These are phyloP conservation scores for Macrolepiota dolichaula DNA, from an alignment of 768 basidiomycete species.

Conservation along the genomic window DNA sequence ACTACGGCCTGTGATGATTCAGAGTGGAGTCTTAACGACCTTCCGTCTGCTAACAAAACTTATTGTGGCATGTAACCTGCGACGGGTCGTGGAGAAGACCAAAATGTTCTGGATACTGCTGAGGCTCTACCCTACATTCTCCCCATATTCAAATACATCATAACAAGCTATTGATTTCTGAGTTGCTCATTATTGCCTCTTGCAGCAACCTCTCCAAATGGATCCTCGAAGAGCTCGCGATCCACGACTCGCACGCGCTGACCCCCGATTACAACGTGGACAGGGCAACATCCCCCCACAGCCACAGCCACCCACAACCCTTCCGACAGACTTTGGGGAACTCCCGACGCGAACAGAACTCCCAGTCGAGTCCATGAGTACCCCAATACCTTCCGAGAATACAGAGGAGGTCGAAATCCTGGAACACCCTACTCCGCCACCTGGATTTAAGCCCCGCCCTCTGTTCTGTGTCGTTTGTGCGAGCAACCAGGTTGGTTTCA, in stretches of 20 bases:
- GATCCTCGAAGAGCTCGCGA: slow-evolving; percentile 81
- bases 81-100: slow-evolving; percentile 75
- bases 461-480: slow-evolving; percentile 98
- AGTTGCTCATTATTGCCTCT: slow-evolving; percentile 7
- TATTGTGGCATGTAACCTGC: slow-evolving; percentile 16
- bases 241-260: slow-evolving; percentile 70
- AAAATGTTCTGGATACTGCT: slow-evolving; percentile 93
- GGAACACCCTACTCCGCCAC: background rate
- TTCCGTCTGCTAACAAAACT: slow-evolving; percentile 23
- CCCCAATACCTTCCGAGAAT: slow-evolving; percentile 8
- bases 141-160: background rate
- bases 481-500: slow-evolving; percentile 83
- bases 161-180: background rate
- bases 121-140: slow-evolving; percentile 38
- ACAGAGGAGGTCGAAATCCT: background rate
- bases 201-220: slow-evolving; percentile 36
- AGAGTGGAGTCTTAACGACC: slow-evolving; percentile 92
- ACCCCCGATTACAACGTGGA: slow-evolving; percentile 58
- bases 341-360: background rate
- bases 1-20: slow-evolving; percentile 63
- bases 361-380: background rate
- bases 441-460: slow-evolving; percentile 62
- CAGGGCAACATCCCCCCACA: slow-evolving; percentile 15
- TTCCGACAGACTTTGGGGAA: slow-evolving; percentile 3
- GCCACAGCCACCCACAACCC: slow-evolving; percentile 9